Conservation (phyloP, 768 basidiomycete species). For the Gymnopilus dilepis region DNA sequence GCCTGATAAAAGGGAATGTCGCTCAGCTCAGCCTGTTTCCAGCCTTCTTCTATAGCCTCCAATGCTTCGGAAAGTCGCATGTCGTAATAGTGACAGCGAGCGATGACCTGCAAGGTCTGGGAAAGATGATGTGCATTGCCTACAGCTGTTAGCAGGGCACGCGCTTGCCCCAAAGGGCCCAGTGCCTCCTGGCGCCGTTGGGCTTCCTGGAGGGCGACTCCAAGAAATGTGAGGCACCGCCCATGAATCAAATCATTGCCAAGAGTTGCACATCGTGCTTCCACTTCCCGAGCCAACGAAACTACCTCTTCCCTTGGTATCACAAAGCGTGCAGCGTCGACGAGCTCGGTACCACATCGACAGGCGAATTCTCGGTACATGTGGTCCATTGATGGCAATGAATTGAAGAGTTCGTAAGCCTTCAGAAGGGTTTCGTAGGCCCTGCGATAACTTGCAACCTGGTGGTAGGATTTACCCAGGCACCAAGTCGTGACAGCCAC, state of each 20-base stretch:
- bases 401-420: slow-evolving; percentile 15
- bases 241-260: slow-evolving; percentile 12
- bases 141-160: slow-evolving; percentile 6
- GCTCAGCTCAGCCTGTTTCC: slow-evolving; percentile 7
- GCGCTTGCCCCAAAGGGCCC: slow-evolving; percentile 4
- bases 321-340: slow-evolving; percentile 7
- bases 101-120: slow-evolving; percentile 2
- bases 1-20: slow-evolving; percentile 10
- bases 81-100: slow-evolving; percentile 7
- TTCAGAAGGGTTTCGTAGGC: slow-evolving; percentile 8
- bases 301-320: slow-evolving; percentile 3
- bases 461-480: slow-evolving; percentile 10
- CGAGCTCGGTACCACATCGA: slow-evolving; percentile 14
- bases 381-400: not conserved
- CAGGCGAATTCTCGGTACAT: not conserved
- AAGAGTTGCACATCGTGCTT: slow-evolving; percentile 12
- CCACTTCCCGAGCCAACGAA: slow-evolving; percentile 8
- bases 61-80: not conserved
- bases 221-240: slow-evolving; percentile 7
- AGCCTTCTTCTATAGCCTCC: slow-evolving; percentile 7
- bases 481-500: slow-evolving; percentile 5
- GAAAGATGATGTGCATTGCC: slow-evolving; percentile 2
- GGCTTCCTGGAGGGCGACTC: not conserved
- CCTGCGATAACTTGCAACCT: slow-evolving; percentile 3
- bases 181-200: slow-evolving; percentile 5